These are phyloP conservation scores for Trametes polyzona DNA, from an alignment of 1,284 basidiomycete species.

Conservation along the genomic window DNA sequence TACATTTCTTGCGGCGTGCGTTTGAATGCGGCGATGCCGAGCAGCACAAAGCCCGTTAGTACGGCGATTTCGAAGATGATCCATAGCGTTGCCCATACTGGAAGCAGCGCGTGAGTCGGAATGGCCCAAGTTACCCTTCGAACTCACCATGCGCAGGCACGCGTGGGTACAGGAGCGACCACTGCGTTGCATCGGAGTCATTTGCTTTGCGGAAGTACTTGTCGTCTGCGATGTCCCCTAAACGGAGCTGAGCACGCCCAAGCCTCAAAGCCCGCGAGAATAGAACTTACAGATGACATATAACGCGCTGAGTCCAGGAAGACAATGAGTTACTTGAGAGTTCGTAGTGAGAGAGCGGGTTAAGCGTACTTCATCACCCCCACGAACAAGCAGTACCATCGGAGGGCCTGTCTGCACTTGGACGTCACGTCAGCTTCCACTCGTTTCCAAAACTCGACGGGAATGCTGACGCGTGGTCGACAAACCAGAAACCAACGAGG, in stretches of 20 bases:
- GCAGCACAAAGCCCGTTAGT: conserved; percentile 69
- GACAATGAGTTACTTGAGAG: conserved; percentile 3
- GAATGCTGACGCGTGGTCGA: conserved; percentile 72
- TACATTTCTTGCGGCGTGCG: conserved; percentile 41
- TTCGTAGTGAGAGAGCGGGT: conserved; percentile 2
- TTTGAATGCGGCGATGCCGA: conserved; percentile 77
- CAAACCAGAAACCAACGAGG: conserved; percentile 83
- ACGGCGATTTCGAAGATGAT: conserved; percentile 69
- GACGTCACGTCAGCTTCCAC: conserved; percentile 5
- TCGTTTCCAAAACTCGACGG: neutral
- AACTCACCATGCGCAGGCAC: conserved; percentile 67
- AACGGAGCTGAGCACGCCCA: neutral
- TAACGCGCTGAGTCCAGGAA: conserved; percentile 53
- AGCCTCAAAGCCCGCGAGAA: too few relatives aligned
- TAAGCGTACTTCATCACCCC: conserved; percentile 79
- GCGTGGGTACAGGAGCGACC: conserved; percentile 66
- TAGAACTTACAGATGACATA: conserved; percentile 73
- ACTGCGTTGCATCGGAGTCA: conserved; percentile 83
- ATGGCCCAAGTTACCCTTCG: too few relatives aligned
- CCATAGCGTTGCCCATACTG: conserved; percentile 80
- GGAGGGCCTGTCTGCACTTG: conserved; percentile 54
- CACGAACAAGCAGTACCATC: conserved; percentile 84
- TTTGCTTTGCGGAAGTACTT: conserved; percentile 86
- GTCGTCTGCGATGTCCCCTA: conserved; percentile 86
- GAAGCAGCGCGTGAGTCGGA: too few relatives aligned